Evolutionary conservation across 306 rosid genomes (phyloP).

Genomic region (Corylus heterophylla): DNA sequence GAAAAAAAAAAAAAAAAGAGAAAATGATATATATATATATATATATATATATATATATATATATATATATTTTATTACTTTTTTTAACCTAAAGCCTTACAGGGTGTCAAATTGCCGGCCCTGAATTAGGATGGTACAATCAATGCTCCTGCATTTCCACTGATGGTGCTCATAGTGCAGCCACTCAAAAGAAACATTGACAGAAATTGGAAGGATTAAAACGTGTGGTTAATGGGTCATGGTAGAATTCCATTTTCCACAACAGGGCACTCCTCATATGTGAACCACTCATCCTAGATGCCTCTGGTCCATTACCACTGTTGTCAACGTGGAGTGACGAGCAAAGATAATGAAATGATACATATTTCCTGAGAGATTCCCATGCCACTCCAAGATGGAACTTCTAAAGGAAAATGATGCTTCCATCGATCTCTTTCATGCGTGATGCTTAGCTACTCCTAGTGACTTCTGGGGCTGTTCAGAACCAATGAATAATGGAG

Average conservation of each 20-base stretch:
- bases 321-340: not conserved
- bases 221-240: not conserved
- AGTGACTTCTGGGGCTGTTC: not conserved
- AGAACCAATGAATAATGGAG: not conserved
- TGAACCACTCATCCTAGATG: constrained; percentile 9
- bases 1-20: too few species aligned
- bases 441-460: too few species aligned
- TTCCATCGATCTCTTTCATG: not conserved
- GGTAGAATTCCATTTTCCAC: not conserved
- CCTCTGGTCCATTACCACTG: not conserved
- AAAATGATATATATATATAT: too few species aligned
- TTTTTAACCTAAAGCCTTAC: too few species aligned
- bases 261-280: not conserved
- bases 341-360: not conserved
- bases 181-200: not conserved
- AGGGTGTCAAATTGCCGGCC: too few species aligned
- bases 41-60: too few species aligned
- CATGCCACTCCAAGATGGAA: not conserved
- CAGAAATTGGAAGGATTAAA: not conserved
- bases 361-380: not conserved
- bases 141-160: not conserved
- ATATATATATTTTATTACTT: too few species aligned
- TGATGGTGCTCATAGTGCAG: constrained; percentile 3
- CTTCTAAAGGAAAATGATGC: not conserved
- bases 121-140: too few species aligned